Evolutionary conservation across 768 basidiomycete genomes (phyloP), one percentile per base, ranked within the genome.

Genomic region (Leccinum truebloodii): DNA sequence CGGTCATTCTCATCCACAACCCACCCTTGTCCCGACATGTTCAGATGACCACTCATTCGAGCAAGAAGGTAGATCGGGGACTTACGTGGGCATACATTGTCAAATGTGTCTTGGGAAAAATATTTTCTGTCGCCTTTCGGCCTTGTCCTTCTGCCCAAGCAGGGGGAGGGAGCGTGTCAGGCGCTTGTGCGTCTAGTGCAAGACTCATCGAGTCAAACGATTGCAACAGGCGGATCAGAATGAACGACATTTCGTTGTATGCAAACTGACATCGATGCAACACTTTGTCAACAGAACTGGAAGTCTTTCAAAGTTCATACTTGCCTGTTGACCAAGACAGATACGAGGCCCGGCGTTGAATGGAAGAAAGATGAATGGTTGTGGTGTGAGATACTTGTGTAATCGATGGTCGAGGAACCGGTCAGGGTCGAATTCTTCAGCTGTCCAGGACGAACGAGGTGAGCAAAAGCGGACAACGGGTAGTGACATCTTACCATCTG

Each of bases 291-390:
- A 57, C 26, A 46, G 9, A 24, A 22, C 52, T 13, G 28, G 24
- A 32, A 32, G 18, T 22, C 18, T 3, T 20, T 10, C 24, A 54
- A 41, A 9, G 18, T 1, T 37, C 60, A 46, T 20, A 44, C 61
- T 35, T 52, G 80, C 84, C 74, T 85, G 83, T 74, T 86, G 85
- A 5, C 85, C 85, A 5, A 85, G 78, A 62, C 84, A 86, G 56
- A 86, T 84, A 16, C 84, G 78, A 6, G 85, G 85, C 18, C 76
- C 68, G 16, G 74, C 84, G 59, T 85, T 86, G 76, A 86, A 86
- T 16, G 85, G 86, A 4, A 89, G 77, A 75, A 90, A 91, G 59
- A 88, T 86, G 75, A 86, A 88, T 0, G 86, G 81, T 63, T 88
- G 87, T 39, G 82, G 79, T 30, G 81, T 75, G 30, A 89, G 77